Conservation (phyloP, 805 yeast species). For the Ogataea allantospora region DNA sequence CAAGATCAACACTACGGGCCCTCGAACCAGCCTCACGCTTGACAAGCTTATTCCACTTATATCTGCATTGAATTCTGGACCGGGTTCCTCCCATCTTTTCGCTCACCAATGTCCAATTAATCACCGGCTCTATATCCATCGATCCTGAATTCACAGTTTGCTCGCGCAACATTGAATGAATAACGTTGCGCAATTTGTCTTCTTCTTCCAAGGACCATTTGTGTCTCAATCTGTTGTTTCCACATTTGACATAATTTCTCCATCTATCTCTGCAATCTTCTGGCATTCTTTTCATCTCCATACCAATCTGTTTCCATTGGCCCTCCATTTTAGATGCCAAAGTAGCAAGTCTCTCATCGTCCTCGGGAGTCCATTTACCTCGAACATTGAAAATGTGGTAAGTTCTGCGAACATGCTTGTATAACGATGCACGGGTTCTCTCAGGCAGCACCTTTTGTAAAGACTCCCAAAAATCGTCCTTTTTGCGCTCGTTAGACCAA, state of each 20-base stretch:
- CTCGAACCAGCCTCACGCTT: slow-evolving; percentile 53
- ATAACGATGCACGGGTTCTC: slow-evolving; percentile 84
- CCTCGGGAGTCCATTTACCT: slow-evolving; percentile 87
- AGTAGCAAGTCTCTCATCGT: slow-evolving; percentile 64
- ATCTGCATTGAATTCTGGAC: slow-evolving; percentile 91
- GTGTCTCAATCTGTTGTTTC: slow-evolving; percentile 66
- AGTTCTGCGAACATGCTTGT: slow-evolving; percentile 87
- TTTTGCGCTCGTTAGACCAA: slow-evolving; percentile 82
- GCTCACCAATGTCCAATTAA: slow-evolving; percentile 91
- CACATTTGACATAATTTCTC: slow-evolving; percentile 95
- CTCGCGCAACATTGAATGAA: slow-evolving; percentile 46
- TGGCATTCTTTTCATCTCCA: slow-evolving; percentile 85
- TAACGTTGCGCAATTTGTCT: slow-evolving; percentile 51
- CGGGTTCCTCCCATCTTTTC: slow-evolving; percentile 87
- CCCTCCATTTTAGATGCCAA: slow-evolving; percentile 69
- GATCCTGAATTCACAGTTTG: slow-evolving; percentile 30
- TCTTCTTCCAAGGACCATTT: slow-evolving; percentile 90
- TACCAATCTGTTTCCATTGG: slow-evolving; percentile 87
- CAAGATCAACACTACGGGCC: slow-evolving; percentile 41
- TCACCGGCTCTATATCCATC: slow-evolving; percentile 38
- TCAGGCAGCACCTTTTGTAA: slow-evolving; percentile 77
- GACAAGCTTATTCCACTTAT: slow-evolving; percentile 86
- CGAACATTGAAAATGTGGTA: slow-evolving; percentile 85
- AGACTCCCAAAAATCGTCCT: slow-evolving; percentile 88
- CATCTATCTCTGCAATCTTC: slow-evolving; percentile 97